A percentile compares a stretch with the other conserved stretches of the same genome.
Conservation (phyloP, 257 asterid species). For the Leptodermis oblonga region DNA sequence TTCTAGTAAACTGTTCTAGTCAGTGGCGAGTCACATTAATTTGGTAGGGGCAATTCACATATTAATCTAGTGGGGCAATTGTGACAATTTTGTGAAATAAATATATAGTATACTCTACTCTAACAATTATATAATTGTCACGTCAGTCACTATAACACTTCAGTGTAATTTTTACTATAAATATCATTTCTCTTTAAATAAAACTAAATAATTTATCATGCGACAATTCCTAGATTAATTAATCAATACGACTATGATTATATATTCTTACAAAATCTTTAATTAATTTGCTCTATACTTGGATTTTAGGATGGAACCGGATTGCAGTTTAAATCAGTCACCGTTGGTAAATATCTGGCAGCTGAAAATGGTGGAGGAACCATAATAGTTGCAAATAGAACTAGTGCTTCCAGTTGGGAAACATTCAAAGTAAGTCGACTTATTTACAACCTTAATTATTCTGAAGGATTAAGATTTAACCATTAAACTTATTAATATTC, state of each 20-base stretch:
- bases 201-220: too few relatives aligned
- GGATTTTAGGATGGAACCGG: conserved; percentile 62
- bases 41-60: too few relatives aligned
- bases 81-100: too few relatives aligned
- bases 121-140: too few relatives aligned
- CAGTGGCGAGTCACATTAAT: too few relatives aligned
- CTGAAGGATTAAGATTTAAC: not conserved
- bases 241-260: not conserved
- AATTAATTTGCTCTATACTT: not conserved
- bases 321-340: conserved; percentile 55
- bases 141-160: too few relatives aligned
- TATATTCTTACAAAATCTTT: not conserved
- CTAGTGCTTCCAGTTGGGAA: conserved; percentile 75
- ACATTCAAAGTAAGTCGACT: conserved; percentile 43
- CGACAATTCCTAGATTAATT: too few relatives aligned
- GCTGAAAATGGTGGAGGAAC: conserved; percentile 80
- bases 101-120: too few relatives aligned
- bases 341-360: conserved; percentile 46
- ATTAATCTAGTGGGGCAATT: too few relatives aligned
- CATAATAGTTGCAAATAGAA: conserved; percentile 55
- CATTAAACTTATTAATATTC: not conserved
- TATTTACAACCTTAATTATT: not conserved
- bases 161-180: too few relatives aligned
- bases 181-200: too few relatives aligned
- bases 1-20: too few relatives aligned